Conservation (phyloP, 2,329 filamentous ascomycete genomes). For the Colletotrichum paranaense region DNA sequence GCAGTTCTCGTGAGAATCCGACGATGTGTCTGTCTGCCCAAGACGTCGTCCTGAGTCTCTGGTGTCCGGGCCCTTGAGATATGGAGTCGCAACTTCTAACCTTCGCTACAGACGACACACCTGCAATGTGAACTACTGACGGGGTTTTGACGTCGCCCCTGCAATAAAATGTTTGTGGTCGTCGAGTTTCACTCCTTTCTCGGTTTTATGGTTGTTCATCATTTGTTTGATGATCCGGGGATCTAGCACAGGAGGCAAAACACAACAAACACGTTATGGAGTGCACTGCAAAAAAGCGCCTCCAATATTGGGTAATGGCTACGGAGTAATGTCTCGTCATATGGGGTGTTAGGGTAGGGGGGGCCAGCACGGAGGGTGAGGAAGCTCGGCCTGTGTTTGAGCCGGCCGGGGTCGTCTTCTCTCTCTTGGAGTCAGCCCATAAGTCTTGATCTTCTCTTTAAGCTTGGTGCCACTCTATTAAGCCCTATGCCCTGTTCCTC, state of each 20-base stretch:
- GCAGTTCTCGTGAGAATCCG: background rate
- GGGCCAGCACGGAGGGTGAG: background rate
- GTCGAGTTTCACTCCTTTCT: constrained; percentile 14
- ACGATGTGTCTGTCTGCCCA: background rate
- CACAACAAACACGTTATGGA: constrained; percentile 8
- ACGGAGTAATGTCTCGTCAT: too few relatives aligned
- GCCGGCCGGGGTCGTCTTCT: background rate
- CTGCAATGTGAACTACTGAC: background rate
- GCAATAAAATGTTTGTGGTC: constrained; percentile 12
- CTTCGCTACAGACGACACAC: too few relatives aligned
- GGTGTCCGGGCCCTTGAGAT: background rate
- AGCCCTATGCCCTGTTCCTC: background rate
- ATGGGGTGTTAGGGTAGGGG: too few relatives aligned
- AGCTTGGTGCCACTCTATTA: background rate
- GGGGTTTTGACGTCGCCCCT: background rate
- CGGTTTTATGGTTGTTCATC: constrained; percentile 22
- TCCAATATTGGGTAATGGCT: too few relatives aligned
- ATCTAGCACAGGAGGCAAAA: constrained; percentile 32
- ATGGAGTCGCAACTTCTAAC: background rate
- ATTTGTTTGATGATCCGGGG: constrained; percentile 36
- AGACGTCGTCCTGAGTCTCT: background rate
- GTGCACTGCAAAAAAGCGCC: too few relatives aligned
- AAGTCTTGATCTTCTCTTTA: background rate
- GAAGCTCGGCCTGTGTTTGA: background rate
- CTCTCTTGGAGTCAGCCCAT: background rate